Base-by-base conservation (phyloP, 202 grass and related monocot genomes). In the Schoenoplectus triqueter region DNA sequence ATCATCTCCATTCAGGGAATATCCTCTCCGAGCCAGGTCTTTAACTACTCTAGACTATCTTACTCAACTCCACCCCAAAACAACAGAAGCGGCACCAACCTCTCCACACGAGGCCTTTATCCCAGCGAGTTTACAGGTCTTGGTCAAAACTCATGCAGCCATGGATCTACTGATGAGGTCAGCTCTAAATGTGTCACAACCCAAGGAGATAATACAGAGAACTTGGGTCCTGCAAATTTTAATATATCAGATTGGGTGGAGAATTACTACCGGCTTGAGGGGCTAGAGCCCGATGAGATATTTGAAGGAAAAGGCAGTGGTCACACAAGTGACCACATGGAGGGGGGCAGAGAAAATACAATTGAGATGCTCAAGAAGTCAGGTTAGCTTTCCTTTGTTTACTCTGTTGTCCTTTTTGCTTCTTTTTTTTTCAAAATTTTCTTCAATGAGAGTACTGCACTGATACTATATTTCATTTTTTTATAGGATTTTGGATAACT, bases 121-220 rank as follows among this genome's bases (percentile, higher is more conserved):
- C 81, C 90, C 80, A 86, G 79, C 11, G 88, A 84, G 77, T 51
- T 90, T 69, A 86, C 64, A 87, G 86, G 45, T 42, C 84, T 61
- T 50, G 77, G 71, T 85, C 76, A 84, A 20, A 90, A 50, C 54
- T 90, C 89, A 21, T 51, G 54, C 91, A 91, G 91, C 81, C 84
- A 82, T 44, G 90, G 80, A 81, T 96, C 91, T 21, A 78, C 13
- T 0, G 95, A 93, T 85, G 96, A 99, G 90, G 91, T 94, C 84
- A 91, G 82, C 89, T 99, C 96, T 82, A 87, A 71, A 61, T 88
- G 80, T 57, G 6, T 57, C 73, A 70, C 31, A 21, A 41, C 64
- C 88, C 88, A 83, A 68, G 40, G 13, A 11, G 65, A 83, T 79
- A 48, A 66, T 19, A 41, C 4, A 67, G 80, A 21, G 3, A 52